Base-by-base conservation (phyloP, 805 yeast species). In the Teunomyces tritomae region DNA sequence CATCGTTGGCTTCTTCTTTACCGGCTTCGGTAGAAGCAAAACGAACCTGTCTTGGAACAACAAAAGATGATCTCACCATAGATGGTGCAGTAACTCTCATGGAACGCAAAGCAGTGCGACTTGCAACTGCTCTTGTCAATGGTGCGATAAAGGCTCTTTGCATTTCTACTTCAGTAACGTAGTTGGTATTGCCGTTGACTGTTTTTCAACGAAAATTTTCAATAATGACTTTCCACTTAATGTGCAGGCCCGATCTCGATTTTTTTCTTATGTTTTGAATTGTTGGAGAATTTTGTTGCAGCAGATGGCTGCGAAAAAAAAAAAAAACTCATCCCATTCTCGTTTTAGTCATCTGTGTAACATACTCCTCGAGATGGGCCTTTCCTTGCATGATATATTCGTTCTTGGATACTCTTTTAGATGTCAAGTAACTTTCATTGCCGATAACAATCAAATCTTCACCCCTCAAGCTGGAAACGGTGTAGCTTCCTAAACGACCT, bases 401-500 rank as follows among this genome's bases (percentile, higher is more conserved):
- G 32, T 46, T 42, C 10, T 14, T 32, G 8, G 35, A 17, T 11
- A 27, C 30, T 32, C 53, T 24, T n/a, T 49, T 51, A 8, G 33
- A 26, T 10, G 46, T 28, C 14, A 40, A 32, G 30, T 46, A 53
- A 34, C 43, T 47, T 40, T 57, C 63, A 1, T 57, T 54, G 5
- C 48, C 47, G 13, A 50, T 50, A 1, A 60, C 39, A 24, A 53
- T 51, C 29, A 62, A 44, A 11, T 51, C 30, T 9, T 37, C 44
- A 16, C 20, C 32, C 20, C n/a, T 24, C 14, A 43, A 36, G 8
- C 41, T 35, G 35, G 51, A 51, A 5, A 55, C 36, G n/a, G 30
- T 28, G 36, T 49, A 49, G 45, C 48, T 41, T 63, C 72, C 37
- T 62, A 50, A 10, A 62, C 62, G 46, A 61, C 77, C 77, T 16